Evolutionary conservation across 345 rosid genomes (phyloP), one percentile per base, ranked within the genome.

Genomic region (Arabis hirsuta): DNA sequence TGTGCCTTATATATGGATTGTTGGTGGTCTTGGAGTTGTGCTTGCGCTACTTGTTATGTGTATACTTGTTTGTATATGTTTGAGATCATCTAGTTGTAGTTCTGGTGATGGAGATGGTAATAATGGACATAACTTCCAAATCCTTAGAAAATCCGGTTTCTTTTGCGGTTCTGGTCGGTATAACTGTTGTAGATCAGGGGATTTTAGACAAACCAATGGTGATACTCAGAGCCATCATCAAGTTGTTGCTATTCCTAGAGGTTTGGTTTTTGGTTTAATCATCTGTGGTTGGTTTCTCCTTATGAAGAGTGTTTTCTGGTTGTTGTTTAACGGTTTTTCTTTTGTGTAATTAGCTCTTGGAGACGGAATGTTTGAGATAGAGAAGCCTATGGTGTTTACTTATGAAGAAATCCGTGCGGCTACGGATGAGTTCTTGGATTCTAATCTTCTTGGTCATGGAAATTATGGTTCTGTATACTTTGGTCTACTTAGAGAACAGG

Each of bases 401-500:
- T 90, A 81, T 61, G 97, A 90, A 71, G 97, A 94, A 38, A 82
- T 94, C 47, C 73, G 75, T 42, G 77, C 39, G 11, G 80, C 98
- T 8, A 85, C 96, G 3, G 95, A 89, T 81, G 95, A 86, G 62
- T 94, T 94, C 62, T 83, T 95, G 3, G 97, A 91, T 69, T 78
- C 92, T 55, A 86, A 74, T 74, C 96, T 94, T 80, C 90, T 91
- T 78, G 98, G 96, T 36, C 98, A 84, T 74, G 98, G 98, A 71
- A 86, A 85, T 22, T 94, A 89, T 80, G 97, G 98, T 69, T 91
- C 98, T 45, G 97, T 91, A 12, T 88, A 89, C 76, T 86, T 81
- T 75, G 97, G 95, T 69, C 65, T 78, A 73, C 83, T 94, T 57
- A 89, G 61, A 59, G 90, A 91, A 78, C 98, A 94, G 96, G 98